A percentile compares a stretch with the other conserved stretches of the same genome.
phyloP scores from a whole-genome alignment of 208 protist genomes.

The Leptomonas seymouri region DNA sequence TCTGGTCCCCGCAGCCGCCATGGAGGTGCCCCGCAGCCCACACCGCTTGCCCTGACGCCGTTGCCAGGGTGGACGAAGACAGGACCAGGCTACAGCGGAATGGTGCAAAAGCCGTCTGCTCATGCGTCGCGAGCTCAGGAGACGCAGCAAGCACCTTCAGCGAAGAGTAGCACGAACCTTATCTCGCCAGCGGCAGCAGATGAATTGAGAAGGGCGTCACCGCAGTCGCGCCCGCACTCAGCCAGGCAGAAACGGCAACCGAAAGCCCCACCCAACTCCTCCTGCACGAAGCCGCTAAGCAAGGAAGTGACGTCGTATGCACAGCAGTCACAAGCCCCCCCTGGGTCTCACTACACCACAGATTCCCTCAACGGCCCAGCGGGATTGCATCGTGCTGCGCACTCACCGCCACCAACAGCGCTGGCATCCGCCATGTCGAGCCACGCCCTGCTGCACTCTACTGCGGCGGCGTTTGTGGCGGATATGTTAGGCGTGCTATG shows the following conservation, averaged over 20 bases:
- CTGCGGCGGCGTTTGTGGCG: conserved; percentile 42
- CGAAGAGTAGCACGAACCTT: background rate
- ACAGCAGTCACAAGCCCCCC: background rate
- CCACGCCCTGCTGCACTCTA: background rate
- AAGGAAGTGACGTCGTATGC: background rate
- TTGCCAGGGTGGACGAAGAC: background rate
- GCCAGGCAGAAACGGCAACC: background rate
- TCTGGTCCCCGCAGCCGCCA: background rate
- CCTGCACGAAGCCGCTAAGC: background rate
- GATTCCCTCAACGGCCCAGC: background rate
- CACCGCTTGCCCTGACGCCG: conserved; percentile 4
- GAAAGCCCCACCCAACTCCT: background rate
- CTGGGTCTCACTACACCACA: background rate
- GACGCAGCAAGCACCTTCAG: too few species aligned
- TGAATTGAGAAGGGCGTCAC: background rate
- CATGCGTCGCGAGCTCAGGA: background rate
- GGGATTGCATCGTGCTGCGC: background rate
- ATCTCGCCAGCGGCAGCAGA: background rate
- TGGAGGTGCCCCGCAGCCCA: conserved; percentile 1
- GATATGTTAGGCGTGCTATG: conserved; percentile 60
- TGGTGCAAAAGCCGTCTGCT: background rate
- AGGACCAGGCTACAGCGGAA: conserved; percentile 1
- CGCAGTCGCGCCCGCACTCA: conserved; percentile 1
- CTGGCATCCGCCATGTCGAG: background rate
- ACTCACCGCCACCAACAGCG: background rate